Evolutionary conservation across 805 yeast genomes (phyloP).

Genomic region (Zygosaccharomyces rouxii): DNA sequence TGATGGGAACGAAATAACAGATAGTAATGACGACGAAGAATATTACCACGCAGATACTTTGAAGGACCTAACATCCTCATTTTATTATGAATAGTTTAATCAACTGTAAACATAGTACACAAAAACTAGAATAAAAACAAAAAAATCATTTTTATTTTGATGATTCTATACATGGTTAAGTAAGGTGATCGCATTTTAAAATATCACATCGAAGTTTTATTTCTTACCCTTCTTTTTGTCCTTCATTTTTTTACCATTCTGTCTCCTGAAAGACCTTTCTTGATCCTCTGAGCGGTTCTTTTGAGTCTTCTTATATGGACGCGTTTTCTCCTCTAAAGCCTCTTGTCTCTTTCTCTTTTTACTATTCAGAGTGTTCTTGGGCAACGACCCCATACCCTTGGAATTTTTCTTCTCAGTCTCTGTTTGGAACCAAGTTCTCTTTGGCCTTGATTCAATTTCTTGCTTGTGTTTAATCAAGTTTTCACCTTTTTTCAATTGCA

Average conservation of each 20-base stretch:
- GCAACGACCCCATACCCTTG: slow-evolving; percentile 36
- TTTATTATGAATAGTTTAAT: slow-evolving; percentile 25
- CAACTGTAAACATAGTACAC: not conserved
- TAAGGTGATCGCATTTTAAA: not conserved
- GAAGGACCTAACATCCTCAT: slow-evolving; percentile 22
- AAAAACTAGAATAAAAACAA: not conserved
- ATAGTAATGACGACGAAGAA: slow-evolving; percentile 18
- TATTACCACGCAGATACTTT: slow-evolving; percentile 26
- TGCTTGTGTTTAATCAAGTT: slow-evolving; percentile 73
- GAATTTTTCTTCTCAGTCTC: slow-evolving; percentile 41
- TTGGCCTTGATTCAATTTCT: slow-evolving; percentile 87
- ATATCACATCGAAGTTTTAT: not conserved
- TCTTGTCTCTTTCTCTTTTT: slow-evolving; percentile 71
- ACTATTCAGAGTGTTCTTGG: slow-evolving; percentile 50
- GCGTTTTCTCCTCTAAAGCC: slow-evolving; percentile 50
- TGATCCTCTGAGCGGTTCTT: slow-evolving; percentile 57
- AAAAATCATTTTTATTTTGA: not conserved
- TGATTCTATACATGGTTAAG: not conserved
- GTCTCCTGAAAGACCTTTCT: slow-evolving; percentile 38
- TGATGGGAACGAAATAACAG: slow-evolving; percentile 9
- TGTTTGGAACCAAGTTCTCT: slow-evolving; percentile 92
- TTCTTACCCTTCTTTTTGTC: slow-evolving; percentile 26
- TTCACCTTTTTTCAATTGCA: slow-evolving; percentile 81
- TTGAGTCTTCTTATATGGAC: slow-evolving; percentile 78
- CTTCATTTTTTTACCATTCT: slow-evolving; percentile 24